A percentile compares a stretch with the other conserved stretches of the same genome.
Conservation (phyloP, 306 rosid genomes). For the Dalbergia cochinchinensis region DNA sequence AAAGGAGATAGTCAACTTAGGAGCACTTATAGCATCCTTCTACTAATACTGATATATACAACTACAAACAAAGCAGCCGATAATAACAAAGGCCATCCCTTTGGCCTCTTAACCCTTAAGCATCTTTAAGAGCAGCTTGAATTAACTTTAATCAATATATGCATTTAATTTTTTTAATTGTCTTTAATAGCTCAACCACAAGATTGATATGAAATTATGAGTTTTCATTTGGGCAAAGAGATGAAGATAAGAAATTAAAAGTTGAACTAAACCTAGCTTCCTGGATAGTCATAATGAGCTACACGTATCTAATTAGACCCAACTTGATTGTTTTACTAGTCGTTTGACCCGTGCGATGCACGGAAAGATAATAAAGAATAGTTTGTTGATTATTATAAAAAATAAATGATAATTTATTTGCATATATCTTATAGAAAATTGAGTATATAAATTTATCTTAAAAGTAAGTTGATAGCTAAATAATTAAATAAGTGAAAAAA, state of each 20-base stretch:
- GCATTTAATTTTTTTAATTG: neutral
- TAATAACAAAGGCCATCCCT: neutral
- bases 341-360: too few species aligned
- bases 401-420: too few species aligned
- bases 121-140: neutral
- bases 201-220: neutral
- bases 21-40: neutral
- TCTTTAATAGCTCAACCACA: neutral
- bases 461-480: too few species aligned
- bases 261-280: neutral
- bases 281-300: conserved; percentile 13
- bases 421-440: too few species aligned
- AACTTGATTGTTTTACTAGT: neutral
- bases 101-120: neutral
- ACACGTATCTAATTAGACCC: neutral
- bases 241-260: neutral
- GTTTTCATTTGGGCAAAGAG: conserved; percentile 11
- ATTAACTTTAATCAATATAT: neutral
- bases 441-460: too few species aligned
- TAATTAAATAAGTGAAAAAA: too few species aligned
- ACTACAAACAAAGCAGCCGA: neutral
- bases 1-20: neutral
- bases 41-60: neutral
- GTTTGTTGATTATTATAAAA: too few species aligned
- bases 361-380: too few species aligned